Base-by-base conservation (phyloP, 371 early-diverging fungal species). In the Parasitella parasitica region DNA sequence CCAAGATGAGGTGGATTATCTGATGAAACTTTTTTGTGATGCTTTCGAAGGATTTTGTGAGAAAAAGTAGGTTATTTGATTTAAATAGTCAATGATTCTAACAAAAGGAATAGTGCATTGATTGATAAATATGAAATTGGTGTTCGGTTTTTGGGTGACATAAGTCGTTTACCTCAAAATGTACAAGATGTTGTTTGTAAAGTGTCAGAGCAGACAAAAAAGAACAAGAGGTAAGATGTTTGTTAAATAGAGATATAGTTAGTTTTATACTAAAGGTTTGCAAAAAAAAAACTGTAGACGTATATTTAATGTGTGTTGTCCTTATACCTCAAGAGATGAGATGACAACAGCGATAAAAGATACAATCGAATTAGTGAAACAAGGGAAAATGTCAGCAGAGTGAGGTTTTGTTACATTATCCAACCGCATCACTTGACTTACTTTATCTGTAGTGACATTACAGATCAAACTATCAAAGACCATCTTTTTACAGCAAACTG, bases 301-400 rank as follows among this genome's bases (percentile, higher is more conserved):
- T 16, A 84, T 89, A 24, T 83, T 99, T 24, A 99, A 98, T 69
- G 85, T 99, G 26, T 98, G 98, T 66, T 92, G 94, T 63, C 92
- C 99, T 4, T 99, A 99, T 69, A 94, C 96, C 2, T 89, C 98
- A n/a, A 86, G 94, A 13, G 92, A 98, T 65, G 99, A 99, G 75
- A 91, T 97, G 57, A 67, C 88, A 2, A 84, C 80, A 20, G 83
- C 90, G 2, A 79, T 91, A 18, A 71, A 78, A 24, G 61, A 73
- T 1, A 67, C 84, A 5, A 75, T 82, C 13, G 70, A 82, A 35
- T 75, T 78, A 11, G 84, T 90, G 3, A 77, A 86, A 54, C 67
- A 81, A 35, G 87, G 81, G 0, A 61, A 73, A 32, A 61, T 94
- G 8, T 59, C 63, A 13, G 67, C 65, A 48, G 78, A 82, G 86